phyloP scores from a whole-genome alignment of 139 green algal genomes.

The Haematococcus lacustris region DNA sequence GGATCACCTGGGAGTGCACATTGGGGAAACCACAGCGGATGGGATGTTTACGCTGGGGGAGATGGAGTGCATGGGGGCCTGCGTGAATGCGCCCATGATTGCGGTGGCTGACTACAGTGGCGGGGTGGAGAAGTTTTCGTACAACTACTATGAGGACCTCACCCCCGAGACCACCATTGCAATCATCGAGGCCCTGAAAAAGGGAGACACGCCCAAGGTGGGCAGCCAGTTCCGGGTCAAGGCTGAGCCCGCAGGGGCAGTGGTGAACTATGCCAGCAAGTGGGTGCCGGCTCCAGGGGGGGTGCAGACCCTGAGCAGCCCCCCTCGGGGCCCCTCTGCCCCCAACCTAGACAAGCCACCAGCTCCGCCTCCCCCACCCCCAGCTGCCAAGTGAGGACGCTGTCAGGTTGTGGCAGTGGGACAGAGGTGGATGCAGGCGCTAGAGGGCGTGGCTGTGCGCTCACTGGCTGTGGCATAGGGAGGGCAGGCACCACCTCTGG shows the following conservation, averaged over 20 bases:
- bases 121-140: slow-evolving; percentile 76
- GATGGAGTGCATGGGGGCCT: slow-evolving; percentile 99
- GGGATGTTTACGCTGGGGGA: slow-evolving; percentile 95
- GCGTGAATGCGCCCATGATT: slow-evolving; percentile 98
- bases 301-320: slow-evolving; percentile 39
- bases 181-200: slow-evolving; percentile 76
- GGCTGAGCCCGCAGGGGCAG: slow-evolving; percentile 70
- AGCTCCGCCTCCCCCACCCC: too few relatives aligned
- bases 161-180: slow-evolving; percentile 67
- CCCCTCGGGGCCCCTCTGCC: slow-evolving; percentile 59
- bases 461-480: too few relatives aligned
- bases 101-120: slow-evolving; percentile 83
- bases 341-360: slow-evolving; percentile 64
- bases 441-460: too few relatives aligned
- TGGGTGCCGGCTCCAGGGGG: slow-evolving; percentile 61
- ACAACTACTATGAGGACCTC: slow-evolving; percentile 95
- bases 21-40: slow-evolving; percentile 67
- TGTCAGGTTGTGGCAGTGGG: too few relatives aligned
- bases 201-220: slow-evolving; percentile 57
- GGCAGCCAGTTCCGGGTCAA: slow-evolving; percentile 71
- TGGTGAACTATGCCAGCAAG: slow-evolving; percentile 40
- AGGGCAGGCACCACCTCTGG: too few relatives aligned
- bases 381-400: too few relatives aligned
- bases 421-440: too few relatives aligned
- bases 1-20: slow-evolving; percentile 62